Percentiles rank a stretch among this genome's conserved stretches.
Evolutionary conservation across 1,284 basidiomycete genomes (phyloP).

Genomic region (Fomes fomentarius): DNA sequence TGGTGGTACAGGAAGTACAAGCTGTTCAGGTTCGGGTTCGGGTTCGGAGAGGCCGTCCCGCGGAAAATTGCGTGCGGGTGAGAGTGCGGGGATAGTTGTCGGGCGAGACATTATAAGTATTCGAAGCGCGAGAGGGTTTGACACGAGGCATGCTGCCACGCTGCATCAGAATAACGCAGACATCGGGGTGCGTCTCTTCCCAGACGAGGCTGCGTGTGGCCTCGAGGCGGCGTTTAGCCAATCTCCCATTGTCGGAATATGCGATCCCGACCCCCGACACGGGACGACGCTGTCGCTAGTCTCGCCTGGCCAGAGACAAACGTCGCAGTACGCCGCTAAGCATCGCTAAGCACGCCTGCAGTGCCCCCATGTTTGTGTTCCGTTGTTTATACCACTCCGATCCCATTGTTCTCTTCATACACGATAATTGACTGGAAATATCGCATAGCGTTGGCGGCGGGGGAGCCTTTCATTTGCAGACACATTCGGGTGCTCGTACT

Average conservation of each 20-base stretch:
- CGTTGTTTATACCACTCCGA: slow-evolving; percentile 16
- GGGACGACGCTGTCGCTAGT: not conserved
- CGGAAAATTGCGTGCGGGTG: slow-evolving; percentile 17
- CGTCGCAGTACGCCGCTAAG: no score
- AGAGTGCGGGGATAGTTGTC: slow-evolving; percentile 20
- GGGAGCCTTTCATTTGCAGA: no score
- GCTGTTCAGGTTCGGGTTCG: no score
- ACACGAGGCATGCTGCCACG: slow-evolving; percentile 24
- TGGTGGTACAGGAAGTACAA: slow-evolving; percentile 10
- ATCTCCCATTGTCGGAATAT: slow-evolving; percentile 5
- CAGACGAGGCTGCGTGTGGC: slow-evolving; percentile 19
- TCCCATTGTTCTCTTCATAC: slow-evolving; percentile 12
- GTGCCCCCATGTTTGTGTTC: slow-evolving; percentile 16
- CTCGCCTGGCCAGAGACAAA: slow-evolving; percentile 4
- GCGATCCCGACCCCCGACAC: not conserved
- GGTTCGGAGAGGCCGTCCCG: slow-evolving; percentile 11
- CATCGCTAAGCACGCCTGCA: slow-evolving; percentile 8
- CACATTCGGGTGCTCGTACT: no score
- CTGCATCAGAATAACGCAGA: slow-evolving; percentile 21
- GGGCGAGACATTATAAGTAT: slow-evolving; percentile 20
- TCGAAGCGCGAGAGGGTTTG: slow-evolving; percentile 6
- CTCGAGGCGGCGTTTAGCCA: slow-evolving; percentile 28
- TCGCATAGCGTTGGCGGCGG: no score
- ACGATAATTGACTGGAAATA: no score
- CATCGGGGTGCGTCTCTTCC: slow-evolving; percentile 11